Base-by-base conservation (phyloP, 2,329 filamentous ascomycete genomes). In the Orbilia brochopaga region DNA sequence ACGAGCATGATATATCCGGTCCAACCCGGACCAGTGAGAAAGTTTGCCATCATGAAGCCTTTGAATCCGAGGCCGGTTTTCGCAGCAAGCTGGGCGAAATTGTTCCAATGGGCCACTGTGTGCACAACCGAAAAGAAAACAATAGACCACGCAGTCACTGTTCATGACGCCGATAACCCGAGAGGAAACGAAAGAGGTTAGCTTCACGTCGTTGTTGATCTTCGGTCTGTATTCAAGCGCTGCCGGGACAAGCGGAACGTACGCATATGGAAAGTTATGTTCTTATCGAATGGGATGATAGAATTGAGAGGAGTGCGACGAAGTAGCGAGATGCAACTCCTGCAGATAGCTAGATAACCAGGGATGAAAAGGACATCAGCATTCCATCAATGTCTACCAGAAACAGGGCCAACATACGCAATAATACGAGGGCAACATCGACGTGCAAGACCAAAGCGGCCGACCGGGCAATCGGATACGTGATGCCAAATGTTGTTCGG, bases 121-220 rank as follows among this genome's bases (percentile, higher is more conserved):
- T 94, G 91, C 0, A 93, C 85, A 88, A 89, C 92, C 11, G 90
- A 90, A 80, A 90, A 95, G 81, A 93, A 91, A 75, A 94, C 88
- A 77, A 95, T 92, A 23, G 90, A 92, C 90, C 90, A 94, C 4
- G 89, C 90, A 24, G 90, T 90, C 54, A 84, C 79, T 80, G 13
- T 17, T n/a, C n/a, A n/a, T n/a, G n/a, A n/a, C n/a, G n/a, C n/a
- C n/a, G n/a, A n/a, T n/a, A n/a, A n/a, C n/a, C n/a, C n/a, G n/a
- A n/a, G n/a, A 17, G 30, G 23, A 70, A n/a, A 46, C 10, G 4
- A 5, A 23, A 24, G 23, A 2, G 15, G 61, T 74, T 73, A 75
- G 73, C 27, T 23, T 42, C 32, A 44, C 17, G 37, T 4, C 37
- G 2, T 15, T 15, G n/a, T 5, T 42, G 37, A 42, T 15, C 11